Evolutionary conservation across 352 stramenopile species (phyloP).

Genomic region (Pythium phragmiticola): DNA sequence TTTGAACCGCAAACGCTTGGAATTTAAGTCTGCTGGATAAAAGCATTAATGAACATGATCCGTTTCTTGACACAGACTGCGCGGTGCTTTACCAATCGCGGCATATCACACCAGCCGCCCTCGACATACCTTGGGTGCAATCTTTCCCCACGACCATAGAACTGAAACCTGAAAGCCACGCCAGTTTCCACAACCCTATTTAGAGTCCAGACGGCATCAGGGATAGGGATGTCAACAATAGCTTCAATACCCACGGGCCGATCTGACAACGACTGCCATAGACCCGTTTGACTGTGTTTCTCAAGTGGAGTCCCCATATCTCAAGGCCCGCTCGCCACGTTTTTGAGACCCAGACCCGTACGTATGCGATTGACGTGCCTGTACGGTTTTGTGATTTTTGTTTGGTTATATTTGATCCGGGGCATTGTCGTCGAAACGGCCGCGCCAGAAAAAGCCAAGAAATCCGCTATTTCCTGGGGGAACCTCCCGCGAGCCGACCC

Average conservation of each 20-base stretch:
- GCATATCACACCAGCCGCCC: no score
- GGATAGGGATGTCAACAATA: conserved; percentile 12
- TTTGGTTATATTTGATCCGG: conserved; percentile 8
- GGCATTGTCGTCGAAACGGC: conserved; percentile 14
- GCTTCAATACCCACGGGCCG: no score
- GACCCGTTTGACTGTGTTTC: neutral
- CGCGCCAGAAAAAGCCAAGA: conserved; percentile 25
- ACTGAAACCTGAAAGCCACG: conserved; percentile 10
- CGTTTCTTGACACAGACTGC: no score
- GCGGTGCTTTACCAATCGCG: no score
- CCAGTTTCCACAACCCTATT: conserved; percentile 11
- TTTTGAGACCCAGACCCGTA: conserved; percentile 14
- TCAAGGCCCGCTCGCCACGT: neutral
- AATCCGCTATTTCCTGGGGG: conserved; percentile 10
- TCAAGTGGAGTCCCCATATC: neutral
- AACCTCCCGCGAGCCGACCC: neutral
- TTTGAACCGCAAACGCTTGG: no score
- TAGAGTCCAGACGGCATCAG: conserved; percentile 16
- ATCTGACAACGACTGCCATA: neutral
- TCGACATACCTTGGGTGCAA: no score
- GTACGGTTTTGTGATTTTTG: conserved; percentile 6
- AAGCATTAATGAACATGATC: no score
- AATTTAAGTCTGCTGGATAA: no score
- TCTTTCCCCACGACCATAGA: neutral
- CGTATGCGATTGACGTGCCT: conserved; percentile 22